Percentiles rank a stretch among this genome's conserved stretches.
These are phyloP conservation scores for Scutellaria minor DNA, from an alignment of 257 asterid genomes.

Conservation along the genomic window DNA sequence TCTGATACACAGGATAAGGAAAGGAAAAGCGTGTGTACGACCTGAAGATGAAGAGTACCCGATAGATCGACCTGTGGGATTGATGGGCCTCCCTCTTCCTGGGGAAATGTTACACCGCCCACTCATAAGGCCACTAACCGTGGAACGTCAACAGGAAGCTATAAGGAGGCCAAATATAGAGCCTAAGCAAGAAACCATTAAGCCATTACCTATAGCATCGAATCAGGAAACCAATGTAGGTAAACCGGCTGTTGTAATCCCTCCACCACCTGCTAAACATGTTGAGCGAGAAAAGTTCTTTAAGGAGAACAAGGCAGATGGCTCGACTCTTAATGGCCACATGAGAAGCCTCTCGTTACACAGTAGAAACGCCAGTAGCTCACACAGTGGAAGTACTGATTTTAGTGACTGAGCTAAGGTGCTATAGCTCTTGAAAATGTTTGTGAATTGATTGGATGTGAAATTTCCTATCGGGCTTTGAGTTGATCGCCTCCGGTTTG, in stretches of 20 bases:
- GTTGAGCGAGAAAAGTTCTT: slow-evolving; percentile 89
- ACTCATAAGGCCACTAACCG: slow-evolving; percentile 66
- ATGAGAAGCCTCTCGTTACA: slow-evolving; percentile 77
- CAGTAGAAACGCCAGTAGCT: slow-evolving; percentile 76
- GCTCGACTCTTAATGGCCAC: slow-evolving; percentile 57
- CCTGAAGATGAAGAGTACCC: slow-evolving; percentile 65
- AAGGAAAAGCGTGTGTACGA: slow-evolving; percentile 87
- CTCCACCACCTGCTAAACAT: slow-evolving; percentile 96
- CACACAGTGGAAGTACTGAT: slow-evolving; percentile 77
- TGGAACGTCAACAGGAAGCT: slow-evolving; percentile 54
- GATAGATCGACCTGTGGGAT: slow-evolving; percentile 52
- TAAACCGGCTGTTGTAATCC: slow-evolving; percentile 58
- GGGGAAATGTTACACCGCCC: slow-evolving; percentile 75
- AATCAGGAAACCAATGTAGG: slow-evolving; percentile 40
- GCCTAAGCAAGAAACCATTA: slow-evolving; percentile 46
- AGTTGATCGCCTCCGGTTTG: slow-evolving; percentile 26
- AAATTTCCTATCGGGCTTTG: slow-evolving; percentile 21
- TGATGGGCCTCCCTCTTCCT: slow-evolving; percentile 61
- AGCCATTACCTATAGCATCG: slow-evolving; percentile 35
- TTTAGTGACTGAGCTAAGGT: slow-evolving; percentile 55
- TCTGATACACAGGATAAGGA: slow-evolving; percentile 62
- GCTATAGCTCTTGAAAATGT: not conserved
- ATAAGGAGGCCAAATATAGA: slow-evolving; percentile 32
- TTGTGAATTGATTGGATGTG: slow-evolving; percentile 31
- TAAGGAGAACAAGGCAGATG: slow-evolving; percentile 70